These are phyloP conservation scores for Fennellomyces sp. DNA, from an alignment of 371 early-diverging fungal species.

Conservation along the genomic window DNA sequence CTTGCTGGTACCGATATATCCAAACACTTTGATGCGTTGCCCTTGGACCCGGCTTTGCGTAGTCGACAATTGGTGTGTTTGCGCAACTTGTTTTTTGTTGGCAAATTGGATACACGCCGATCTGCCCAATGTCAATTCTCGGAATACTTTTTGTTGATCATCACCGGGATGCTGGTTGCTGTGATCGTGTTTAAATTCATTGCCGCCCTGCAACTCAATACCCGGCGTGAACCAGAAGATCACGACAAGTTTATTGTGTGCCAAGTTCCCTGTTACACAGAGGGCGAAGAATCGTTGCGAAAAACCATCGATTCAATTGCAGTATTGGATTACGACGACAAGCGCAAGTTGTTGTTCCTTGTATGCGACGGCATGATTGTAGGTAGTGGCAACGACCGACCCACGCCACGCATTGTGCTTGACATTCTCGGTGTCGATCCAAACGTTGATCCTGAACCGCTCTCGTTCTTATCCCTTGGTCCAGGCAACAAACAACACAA, in stretches of 20 bases:
- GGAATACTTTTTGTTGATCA: constrained; percentile 79
- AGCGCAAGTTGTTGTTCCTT: constrained; percentile 85
- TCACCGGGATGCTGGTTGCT: constrained; percentile 75
- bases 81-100: constrained; percentile 81
- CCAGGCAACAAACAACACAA: constrained; percentile 85
- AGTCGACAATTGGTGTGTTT: constrained; percentile 65
- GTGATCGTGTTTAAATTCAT: constrained; percentile 92
- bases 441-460: constrained; percentile 78
- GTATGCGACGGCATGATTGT: constrained; percentile 91
- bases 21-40: constrained; percentile 58
- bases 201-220: constrained; percentile 87
- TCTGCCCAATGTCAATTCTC: constrained; percentile 81
- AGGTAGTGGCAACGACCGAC: constrained; percentile 94
- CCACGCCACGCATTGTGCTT: constrained; percentile 97
- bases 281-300: constrained; percentile 92
- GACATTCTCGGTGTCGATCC: constrained; percentile 88
- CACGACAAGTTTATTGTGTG: constrained; percentile 95
- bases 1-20: constrained; percentile 72
- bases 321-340: constrained; percentile 87
- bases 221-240: constrained; percentile 81
- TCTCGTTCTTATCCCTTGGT: constrained; percentile 87
- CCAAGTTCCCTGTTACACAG: constrained; percentile 97
- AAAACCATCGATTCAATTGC: constrained; percentile 90
- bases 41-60: constrained; percentile 34
- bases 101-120: constrained; percentile 82